Evolutionary conservation across 1,284 basidiomycete species (phyloP), one percentile per base, ranked within the genome.

Genomic region (Pseudozyma flocculosa): DNA sequence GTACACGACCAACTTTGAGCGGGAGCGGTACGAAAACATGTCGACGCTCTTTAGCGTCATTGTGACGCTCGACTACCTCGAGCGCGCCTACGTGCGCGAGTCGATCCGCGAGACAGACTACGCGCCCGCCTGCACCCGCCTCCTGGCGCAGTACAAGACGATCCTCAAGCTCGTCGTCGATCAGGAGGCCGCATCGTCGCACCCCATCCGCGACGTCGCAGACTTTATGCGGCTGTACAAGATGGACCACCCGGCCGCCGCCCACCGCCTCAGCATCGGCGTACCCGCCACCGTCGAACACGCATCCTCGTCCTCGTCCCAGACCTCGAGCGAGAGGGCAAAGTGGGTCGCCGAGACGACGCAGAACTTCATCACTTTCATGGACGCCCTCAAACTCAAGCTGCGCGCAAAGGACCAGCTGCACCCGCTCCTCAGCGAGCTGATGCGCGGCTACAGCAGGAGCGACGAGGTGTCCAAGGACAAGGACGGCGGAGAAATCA

Each of bases 261-360:
- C 92, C 23, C 91, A 97, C 78, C 83, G 93, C 26, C 82, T 98
- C 30, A 85, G 86, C 70, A 89, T 97, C 2, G 94, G 94, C 10
- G 92, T 97, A 0, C 94, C 94, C 2, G 94, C 95, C 0, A 97
- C 93, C 0, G 88, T 97, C 1, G 93, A 97, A 78, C 94, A 98
- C 77, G 80, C 80, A 9, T 78, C 90, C 81, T 59, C 65, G 1
- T 48, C 53, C 0, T 53, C 88, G 83, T 45, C 72, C 1, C 63
- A 60, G 37, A 48, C 60, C 0, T 79, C 79, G 1, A 87, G 87
- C 4, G 92, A 96, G 79, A 90, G 90, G 0, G 90, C 90, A 26
- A 94, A 96, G 79, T 92, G 90, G 87, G 92, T 98, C n/a, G 94
- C 94, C 4, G 92, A 97, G 79, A 96, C 93, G 4, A 98, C 95